Conservation (phyloP, 176 grass and related monocot genomes). For the Tillandsia fasciculata region DNA sequence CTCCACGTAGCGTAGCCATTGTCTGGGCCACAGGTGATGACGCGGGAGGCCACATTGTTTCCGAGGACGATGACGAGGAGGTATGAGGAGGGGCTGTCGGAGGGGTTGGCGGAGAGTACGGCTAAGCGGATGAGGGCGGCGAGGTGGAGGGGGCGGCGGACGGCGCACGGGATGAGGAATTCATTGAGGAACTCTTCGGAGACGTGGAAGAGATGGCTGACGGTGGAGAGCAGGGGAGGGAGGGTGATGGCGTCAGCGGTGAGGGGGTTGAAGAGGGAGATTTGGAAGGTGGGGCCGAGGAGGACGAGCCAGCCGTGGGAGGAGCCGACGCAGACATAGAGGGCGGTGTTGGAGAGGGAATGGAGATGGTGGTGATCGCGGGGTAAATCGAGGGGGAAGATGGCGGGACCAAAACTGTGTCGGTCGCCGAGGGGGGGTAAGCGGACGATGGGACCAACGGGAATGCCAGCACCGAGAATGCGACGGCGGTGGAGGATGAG, state of each 20-base stretch:
- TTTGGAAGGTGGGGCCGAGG: background rate
- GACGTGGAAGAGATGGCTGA: background rate
- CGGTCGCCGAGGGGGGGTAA: too few relatives aligned
- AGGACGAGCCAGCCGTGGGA: too few relatives aligned
- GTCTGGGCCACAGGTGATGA: background rate
- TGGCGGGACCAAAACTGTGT: too few relatives aligned
- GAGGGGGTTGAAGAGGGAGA: slow-evolving; percentile 3
- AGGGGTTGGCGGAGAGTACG: background rate
- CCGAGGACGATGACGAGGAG: background rate
- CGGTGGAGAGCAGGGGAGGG: background rate
- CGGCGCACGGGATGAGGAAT: background rate
- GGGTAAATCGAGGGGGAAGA: too few relatives aligned
- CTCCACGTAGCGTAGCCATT: background rate
- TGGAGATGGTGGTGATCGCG: too few relatives aligned
- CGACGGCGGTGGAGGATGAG: too few relatives aligned
- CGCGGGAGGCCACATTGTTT: background rate
- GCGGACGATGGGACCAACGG: too few relatives aligned
- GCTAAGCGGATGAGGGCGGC: background rate
- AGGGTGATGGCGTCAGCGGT: background rate
- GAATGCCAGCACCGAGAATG: too few relatives aligned
- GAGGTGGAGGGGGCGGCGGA: background rate
- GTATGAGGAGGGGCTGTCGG: too few relatives aligned
- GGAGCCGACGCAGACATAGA: too few relatives aligned
- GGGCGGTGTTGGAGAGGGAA: too few relatives aligned
- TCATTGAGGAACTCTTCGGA: background rate